Evolutionary conservation across 345 rosid species (phyloP).

Genomic region (Linum tenue): DNA sequence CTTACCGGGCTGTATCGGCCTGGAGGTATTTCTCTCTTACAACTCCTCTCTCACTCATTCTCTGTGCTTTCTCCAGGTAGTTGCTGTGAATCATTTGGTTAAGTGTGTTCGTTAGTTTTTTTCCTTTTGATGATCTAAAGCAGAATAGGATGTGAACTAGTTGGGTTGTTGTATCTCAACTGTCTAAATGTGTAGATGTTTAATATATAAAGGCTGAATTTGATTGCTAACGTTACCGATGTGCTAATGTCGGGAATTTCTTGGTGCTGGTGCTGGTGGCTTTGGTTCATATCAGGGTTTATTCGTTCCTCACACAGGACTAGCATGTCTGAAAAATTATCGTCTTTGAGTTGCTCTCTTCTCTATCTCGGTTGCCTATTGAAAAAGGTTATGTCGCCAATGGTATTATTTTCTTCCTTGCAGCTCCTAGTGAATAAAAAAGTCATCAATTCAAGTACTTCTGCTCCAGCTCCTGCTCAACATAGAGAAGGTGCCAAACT

Average conservation of each 20-base stretch:
- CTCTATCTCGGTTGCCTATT: background rate
- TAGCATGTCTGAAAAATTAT: background rate
- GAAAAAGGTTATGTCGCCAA: background rate
- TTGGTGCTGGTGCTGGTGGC: no score
- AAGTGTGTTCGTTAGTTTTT: background rate
- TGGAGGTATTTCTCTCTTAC: conserved; percentile 33
- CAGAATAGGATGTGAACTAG: background rate
- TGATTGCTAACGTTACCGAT: no score
- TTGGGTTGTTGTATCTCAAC: no score
- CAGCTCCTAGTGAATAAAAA: conserved; percentile 27
- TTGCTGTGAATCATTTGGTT: background rate
- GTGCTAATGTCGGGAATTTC: no score
- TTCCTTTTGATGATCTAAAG: background rate
- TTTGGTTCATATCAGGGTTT: no score
- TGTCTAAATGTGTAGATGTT: no score
- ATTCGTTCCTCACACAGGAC: background rate
- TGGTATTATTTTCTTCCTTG: background rate
- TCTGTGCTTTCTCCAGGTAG: background rate
- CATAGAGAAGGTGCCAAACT: conserved; percentile 36
- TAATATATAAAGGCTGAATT: no score
- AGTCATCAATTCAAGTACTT: conserved; percentile 7
- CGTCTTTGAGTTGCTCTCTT: background rate
- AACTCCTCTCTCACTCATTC: background rate
- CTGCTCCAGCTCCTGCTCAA: conserved; percentile 32
- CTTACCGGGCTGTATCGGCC: conserved; percentile 53